These are phyloP conservation scores for Zymoseptoria passerinii DNA, from an alignment of 2,329 filamentous ascomycete genomes.

Conservation along the genomic window DNA sequence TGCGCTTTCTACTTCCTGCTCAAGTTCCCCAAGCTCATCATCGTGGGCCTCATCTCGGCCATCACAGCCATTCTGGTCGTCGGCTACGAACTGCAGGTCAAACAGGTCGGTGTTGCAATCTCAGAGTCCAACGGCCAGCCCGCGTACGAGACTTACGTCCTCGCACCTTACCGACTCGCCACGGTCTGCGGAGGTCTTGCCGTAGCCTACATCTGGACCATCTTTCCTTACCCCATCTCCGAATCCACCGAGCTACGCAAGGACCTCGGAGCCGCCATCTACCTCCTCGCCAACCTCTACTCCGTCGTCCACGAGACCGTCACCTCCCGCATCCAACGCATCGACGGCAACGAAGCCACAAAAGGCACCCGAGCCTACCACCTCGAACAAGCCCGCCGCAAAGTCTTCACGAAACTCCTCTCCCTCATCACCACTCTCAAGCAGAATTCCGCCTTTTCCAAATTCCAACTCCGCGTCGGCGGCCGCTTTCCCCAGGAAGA, in stretches of 20 bases:
- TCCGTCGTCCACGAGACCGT: constrained; percentile 62
- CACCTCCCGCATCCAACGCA: constrained; percentile 49
- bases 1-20: constrained; percentile 61
- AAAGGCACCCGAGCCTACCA: constrained; percentile 47
- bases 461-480: constrained; percentile 62
- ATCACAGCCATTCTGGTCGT: constrained; percentile 45
- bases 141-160: constrained; percentile 59
- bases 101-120: constrained; percentile 51
- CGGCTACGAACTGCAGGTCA: constrained; percentile 56
- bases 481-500: constrained; percentile 59
- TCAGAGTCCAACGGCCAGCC: constrained; percentile 56
- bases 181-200: constrained; percentile 57
- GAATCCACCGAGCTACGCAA: constrained; percentile 62
- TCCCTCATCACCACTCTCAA: constrained; percentile 56
- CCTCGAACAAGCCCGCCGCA: constrained; percentile 49
- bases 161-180: constrained; percentile 64
- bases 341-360: constrained; percentile 43
- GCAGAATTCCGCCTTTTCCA: constrained; percentile 56
- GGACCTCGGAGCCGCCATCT: constrained; percentile 60
- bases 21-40: constrained; percentile 57
- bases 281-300: constrained; percentile 67
- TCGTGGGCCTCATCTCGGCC: constrained; percentile 55
- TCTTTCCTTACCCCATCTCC: constrained; percentile 64
- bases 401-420: constrained; percentile 61
- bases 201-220: constrained; percentile 68